A percentile compares a stretch with the other conserved stretches of the same genome.
Evolutionary conservation across 2,329 filamentous ascomycete species (phyloP).

Genomic region (Fusarium floridanum): DNA sequence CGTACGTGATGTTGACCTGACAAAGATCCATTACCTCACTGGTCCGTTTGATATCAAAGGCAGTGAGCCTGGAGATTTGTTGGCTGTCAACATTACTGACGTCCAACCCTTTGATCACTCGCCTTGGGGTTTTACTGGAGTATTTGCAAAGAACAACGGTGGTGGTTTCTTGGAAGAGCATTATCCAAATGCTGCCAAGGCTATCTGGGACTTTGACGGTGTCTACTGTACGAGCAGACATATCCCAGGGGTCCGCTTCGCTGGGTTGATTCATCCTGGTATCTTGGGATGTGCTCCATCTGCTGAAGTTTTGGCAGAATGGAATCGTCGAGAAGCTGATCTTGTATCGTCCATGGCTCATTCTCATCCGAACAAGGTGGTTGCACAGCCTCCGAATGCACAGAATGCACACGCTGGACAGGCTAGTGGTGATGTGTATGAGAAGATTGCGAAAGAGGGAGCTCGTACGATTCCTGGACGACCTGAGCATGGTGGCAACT

Average conservation of each 20-base stretch:
- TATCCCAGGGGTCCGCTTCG: constrained; percentile 87
- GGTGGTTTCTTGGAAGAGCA: constrained; percentile 90
- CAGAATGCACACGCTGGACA: constrained; percentile 79
- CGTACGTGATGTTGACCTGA: constrained; percentile 85
- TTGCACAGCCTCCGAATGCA: constrained; percentile 82
- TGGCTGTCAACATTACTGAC: constrained; percentile 92
- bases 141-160: constrained; percentile 85
- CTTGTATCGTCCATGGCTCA: constrained; percentile 78
- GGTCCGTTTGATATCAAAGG: constrained; percentile 90
- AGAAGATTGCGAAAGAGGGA: constrained; percentile 80
- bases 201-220: constrained; percentile 70
- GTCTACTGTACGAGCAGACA: constrained; percentile 85
- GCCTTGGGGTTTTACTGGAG: constrained; percentile 90
- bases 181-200: constrained; percentile 81
- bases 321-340: constrained; percentile 87
- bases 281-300: constrained; percentile 93
- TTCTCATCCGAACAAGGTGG: constrained; percentile 65
- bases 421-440: constrained; percentile 68
- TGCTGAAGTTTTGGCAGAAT: constrained; percentile 79
- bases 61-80: constrained; percentile 85
- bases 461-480: constrained; percentile 87
- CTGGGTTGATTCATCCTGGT: constrained; percentile 90
- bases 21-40: constrained; percentile 86
- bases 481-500: constrained; percentile 90
- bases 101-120: constrained; percentile 88